phyloP scores from a whole-genome alignment of 2,329 filamentous ascomycete genomes.

The Ophiobolus disseminans region DNA sequence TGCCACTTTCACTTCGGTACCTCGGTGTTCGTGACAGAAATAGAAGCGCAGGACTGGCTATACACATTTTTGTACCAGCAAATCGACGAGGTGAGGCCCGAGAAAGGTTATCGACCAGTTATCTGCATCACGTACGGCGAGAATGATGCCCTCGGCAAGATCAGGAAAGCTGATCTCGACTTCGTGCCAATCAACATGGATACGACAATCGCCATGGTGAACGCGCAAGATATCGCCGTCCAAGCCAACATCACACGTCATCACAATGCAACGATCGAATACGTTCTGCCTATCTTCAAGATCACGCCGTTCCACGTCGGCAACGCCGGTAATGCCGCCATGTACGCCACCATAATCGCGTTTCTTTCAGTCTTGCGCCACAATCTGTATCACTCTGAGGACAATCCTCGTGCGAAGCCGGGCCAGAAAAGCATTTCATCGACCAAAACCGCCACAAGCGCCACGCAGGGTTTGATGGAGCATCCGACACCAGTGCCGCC shows the following conservation, averaged over 20 bases:
- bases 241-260: conserved; percentile 14
- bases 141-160: conserved; percentile 7
- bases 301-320: conserved; percentile 2
- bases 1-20: conserved; percentile 28
- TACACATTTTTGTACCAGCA: conserved; percentile 22
- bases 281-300: conserved; percentile 11
- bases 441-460: conserved; percentile 9
- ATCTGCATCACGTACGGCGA: conserved; percentile 20
- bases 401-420: conserved; percentile 14
- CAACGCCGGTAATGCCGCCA: conserved; percentile 20
- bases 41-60: conserved; percentile 13
- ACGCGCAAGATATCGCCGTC: conserved; percentile 20
- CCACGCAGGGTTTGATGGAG: conserved; percentile 19
- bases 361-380: conserved; percentile 16
- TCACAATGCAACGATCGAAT: conserved; percentile 3
- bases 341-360: conserved; percentile 20
- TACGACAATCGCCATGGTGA: conserved; percentile 20
- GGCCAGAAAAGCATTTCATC: conserved; percentile 15
- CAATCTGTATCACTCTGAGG: conserved; percentile 7
- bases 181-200: conserved; percentile 12
- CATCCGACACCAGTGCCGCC: conserved; percentile 22
- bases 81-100: conserved; percentile 4
- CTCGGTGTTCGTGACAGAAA: conserved; percentile 11
- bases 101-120: conserved; percentile 19
- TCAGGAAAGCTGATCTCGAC: conserved; percentile 11